Conservation (phyloP, 2,329 filamentous ascomycete species). For the Sclerotinia spermophila region DNA sequence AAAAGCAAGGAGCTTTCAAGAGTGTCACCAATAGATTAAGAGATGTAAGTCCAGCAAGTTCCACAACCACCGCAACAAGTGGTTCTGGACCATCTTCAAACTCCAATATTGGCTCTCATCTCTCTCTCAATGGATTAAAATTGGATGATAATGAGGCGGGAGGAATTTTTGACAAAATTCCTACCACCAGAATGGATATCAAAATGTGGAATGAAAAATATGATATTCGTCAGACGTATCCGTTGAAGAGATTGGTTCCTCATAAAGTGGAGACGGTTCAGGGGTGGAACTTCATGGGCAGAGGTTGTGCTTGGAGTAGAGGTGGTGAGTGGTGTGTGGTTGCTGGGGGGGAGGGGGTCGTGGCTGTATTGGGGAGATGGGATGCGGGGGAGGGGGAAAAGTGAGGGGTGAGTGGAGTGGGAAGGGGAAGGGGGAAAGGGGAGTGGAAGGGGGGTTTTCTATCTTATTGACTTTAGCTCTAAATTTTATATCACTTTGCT, state of each 20-base stretch:
- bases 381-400: neutral
- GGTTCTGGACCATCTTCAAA: neutral
- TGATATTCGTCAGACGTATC: slow-evolving; percentile 20
- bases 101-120: neutral
- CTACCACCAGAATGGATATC: neutral
- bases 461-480: too few relatives aligned
- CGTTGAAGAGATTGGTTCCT: slow-evolving; percentile 20
- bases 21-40: neutral
- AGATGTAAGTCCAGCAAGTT: neutral
- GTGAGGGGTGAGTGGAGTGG: neutral
- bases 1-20: neutral
- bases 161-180: neutral
- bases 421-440: neutral
- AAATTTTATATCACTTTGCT: too few relatives aligned
- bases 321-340: slow-evolving; percentile 36
- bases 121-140: neutral
- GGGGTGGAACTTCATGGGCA: slow-evolving; percentile 27
- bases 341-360: slow-evolving; percentile 30
- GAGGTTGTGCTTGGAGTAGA: slow-evolving; percentile 35
- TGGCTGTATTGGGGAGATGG: slow-evolving; percentile 30
- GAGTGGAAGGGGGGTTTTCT: too few relatives aligned
- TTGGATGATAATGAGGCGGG: neutral
- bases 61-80: neutral
- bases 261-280: slow-evolving; percentile 31
- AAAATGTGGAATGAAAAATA: slow-evolving; percentile 32